Evolutionary conservation across 1,139 yeast genomes (phyloP), one percentile per base, ranked within the genome.

Genomic region (Kurtzmaniella quercitrusa): DNA sequence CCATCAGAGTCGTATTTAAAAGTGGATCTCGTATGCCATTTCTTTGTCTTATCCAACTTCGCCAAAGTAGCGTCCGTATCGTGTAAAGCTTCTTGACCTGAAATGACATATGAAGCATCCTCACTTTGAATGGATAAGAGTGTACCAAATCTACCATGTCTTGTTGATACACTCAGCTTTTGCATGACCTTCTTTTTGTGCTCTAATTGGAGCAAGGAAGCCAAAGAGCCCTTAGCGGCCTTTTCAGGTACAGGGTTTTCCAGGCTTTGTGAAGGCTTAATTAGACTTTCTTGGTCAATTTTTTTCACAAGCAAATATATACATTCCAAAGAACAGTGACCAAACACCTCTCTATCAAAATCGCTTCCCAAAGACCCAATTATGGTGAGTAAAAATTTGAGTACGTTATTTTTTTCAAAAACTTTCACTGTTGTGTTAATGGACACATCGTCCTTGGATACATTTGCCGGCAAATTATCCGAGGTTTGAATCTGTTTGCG

Each of bases 101-200:
- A 80, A 8, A 72, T 62, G 0, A 88, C 79, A 14, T 88, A 79
- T 21, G 87, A 65, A 38, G 85, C 72, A 44, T 76, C 78, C 12
- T 74, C 70, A 21, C 80, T 75, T 47, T 82, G 79, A 23, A 89
- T 71, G 1, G 95, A 83, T 9, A 89, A 62, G 50, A 91, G 68
- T 0, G 98, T 82, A 1, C 98, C 98, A 66, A 93, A 93, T 36
- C 96, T 74, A 3, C 95, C 93, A 57, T 93, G 98, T 42, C 98
- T 74, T 0, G 91, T 77, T 1, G 85, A 78, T 3, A 79, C 68
- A 41, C 73, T 68, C 50, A 73, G 76, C 15, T 75, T 69, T 35
- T 78, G 78, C 16, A 64, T 60, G 39, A 66, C 71, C 48, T 77
- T 80, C 48, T 82, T 61, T 35, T 70, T 70, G 28, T 71, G 68